A percentile compares a stretch with the other conserved stretches of the same genome.
These are phyloP conservation scores for Chaetothyriales sp. DNA, from an alignment of 2,329 filamentous ascomycete species.

Conservation along the genomic window DNA sequence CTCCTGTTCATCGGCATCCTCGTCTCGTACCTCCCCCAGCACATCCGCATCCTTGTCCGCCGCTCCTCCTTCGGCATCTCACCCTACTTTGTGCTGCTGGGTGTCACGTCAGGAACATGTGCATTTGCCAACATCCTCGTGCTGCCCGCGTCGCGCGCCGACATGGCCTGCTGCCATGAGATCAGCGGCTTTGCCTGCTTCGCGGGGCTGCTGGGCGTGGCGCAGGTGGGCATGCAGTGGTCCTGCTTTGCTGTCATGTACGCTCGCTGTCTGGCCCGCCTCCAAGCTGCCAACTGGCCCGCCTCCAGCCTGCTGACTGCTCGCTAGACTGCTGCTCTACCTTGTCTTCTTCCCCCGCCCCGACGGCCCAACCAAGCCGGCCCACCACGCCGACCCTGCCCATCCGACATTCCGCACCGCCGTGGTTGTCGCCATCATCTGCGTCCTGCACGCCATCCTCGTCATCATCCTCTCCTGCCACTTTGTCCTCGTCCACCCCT, in stretches of 20 bases:
- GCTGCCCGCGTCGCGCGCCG: constrained; percentile 65
- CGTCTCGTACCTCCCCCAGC: constrained; percentile 87
- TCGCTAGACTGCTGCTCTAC: constrained; percentile 69
- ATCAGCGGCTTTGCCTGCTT: constrained; percentile 71
- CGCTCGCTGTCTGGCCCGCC: neutral
- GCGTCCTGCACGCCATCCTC: constrained; percentile 61
- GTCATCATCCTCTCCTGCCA: constrained; percentile 55
- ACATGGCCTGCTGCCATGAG: constrained; percentile 74
- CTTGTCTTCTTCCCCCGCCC: constrained; percentile 75
- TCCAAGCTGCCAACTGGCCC: too few species aligned
- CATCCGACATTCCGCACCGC: constrained; percentile 64
- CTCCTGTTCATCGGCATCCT: constrained; percentile 78
- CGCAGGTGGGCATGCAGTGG: constrained; percentile 86
- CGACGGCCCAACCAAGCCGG: constrained; percentile 28
- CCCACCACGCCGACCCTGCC: constrained; percentile 7
- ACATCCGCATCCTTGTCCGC: constrained; percentile 75
- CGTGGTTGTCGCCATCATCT: constrained; percentile 56
- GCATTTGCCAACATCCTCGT: constrained; percentile 87
- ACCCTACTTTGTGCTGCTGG: constrained; percentile 88
- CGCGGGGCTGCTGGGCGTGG: constrained; percentile 73
- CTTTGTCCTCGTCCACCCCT: constrained; percentile 50
- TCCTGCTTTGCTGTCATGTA: constrained; percentile 84
- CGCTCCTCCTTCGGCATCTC: constrained; percentile 88
- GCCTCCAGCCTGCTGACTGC: neutral
- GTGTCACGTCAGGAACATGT: constrained; percentile 74